phyloP scores from a whole-genome alignment of 768 basidiomycete genomes.

The Suillus brevipes region DNA sequence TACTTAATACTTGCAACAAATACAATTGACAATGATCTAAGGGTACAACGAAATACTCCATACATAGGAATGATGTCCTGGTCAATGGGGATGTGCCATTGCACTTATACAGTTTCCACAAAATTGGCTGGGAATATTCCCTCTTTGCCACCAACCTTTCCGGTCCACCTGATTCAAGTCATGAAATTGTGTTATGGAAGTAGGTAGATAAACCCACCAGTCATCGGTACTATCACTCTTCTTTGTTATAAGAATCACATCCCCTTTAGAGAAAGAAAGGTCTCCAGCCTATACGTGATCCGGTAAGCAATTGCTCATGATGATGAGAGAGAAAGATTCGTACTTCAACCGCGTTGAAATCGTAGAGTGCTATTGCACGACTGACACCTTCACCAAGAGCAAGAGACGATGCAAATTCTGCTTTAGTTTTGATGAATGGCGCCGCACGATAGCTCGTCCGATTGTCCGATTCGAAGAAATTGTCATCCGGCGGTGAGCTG shows the following conservation, averaged over 20 bases:
- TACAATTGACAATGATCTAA: background rate
- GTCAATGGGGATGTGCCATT: background rate
- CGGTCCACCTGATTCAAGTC: slow-evolving; percentile 63
- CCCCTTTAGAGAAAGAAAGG: slow-evolving; percentile 73
- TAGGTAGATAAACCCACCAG: slow-evolving; percentile 48
- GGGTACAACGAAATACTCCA: background rate
- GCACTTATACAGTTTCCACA: slow-evolving; percentile 56
- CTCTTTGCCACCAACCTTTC: slow-evolving; percentile 55
- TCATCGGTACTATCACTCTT: slow-evolving; percentile 74
- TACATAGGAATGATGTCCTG: slow-evolving; percentile 8
- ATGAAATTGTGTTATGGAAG: background rate
- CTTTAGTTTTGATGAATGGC: slow-evolving; percentile 46
- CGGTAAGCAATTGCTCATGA: slow-evolving; percentile 5
- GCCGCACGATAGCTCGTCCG: slow-evolving; percentile 15
- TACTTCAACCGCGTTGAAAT: slow-evolving; percentile 75
- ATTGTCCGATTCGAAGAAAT: slow-evolving; percentile 14
- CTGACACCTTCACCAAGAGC: slow-evolving; percentile 60
- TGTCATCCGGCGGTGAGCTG: slow-evolving; percentile 24
- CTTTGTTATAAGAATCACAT: slow-evolving; percentile 66
- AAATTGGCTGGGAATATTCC: slow-evolving; percentile 86
- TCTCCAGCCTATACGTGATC: slow-evolving; percentile 59
- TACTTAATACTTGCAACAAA: background rate
- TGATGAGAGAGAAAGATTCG: slow-evolving; percentile 15
- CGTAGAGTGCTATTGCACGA: slow-evolving; percentile 72
- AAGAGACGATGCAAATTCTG: slow-evolving; percentile 50